phyloP scores from a whole-genome alignment of 1,139 yeast genomes.

The Suhomyces bribrorum region DNA sequence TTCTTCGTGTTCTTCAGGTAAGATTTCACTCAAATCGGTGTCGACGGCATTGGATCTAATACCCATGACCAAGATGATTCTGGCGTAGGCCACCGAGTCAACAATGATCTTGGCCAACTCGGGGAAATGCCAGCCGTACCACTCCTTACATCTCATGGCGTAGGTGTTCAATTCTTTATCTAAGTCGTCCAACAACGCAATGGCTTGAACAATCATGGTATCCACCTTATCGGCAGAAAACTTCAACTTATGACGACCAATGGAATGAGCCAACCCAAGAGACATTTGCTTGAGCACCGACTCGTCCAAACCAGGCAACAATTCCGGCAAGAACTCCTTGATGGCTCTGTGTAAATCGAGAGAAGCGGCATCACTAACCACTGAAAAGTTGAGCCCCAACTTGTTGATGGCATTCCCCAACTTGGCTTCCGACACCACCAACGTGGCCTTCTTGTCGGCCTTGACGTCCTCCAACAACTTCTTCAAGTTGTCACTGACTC shows the following conservation, averaged over 20 bases:
- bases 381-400: conserved; percentile 82
- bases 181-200: conserved; percentile 92
- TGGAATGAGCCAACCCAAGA: conserved; percentile 94
- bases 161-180: conserved; percentile 97
- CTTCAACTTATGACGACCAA: conserved; percentile 96
- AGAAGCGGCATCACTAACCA: conserved; percentile 92
- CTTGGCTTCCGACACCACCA: conserved; percentile 92
- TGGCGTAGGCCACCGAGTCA: conserved; percentile 92
- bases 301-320: conserved; percentile 90
- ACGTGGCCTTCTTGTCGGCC: conserved; percentile 84
- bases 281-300: conserved; percentile 90
- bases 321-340: conserved; percentile 88
- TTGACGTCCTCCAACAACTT: conserved; percentile 76
- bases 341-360: conserved; percentile 94
- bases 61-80: conserved; percentile 93
- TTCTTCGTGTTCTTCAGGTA: conserved; percentile 90
- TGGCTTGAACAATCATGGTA: conserved; percentile 98
- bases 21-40: conserved; percentile 84
- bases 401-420: conserved; percentile 96
- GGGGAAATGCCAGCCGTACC: conserved; percentile 99
- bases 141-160: conserved; percentile 97
- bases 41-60: conserved; percentile 87
- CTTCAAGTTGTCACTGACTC: conserved; percentile 83
- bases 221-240: conserved; percentile 98
- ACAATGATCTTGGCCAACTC: conserved; percentile 96